Base-by-base conservation (phyloP, 192 early-diverging fungal genomes). In the Dissophora globulifera region DNA sequence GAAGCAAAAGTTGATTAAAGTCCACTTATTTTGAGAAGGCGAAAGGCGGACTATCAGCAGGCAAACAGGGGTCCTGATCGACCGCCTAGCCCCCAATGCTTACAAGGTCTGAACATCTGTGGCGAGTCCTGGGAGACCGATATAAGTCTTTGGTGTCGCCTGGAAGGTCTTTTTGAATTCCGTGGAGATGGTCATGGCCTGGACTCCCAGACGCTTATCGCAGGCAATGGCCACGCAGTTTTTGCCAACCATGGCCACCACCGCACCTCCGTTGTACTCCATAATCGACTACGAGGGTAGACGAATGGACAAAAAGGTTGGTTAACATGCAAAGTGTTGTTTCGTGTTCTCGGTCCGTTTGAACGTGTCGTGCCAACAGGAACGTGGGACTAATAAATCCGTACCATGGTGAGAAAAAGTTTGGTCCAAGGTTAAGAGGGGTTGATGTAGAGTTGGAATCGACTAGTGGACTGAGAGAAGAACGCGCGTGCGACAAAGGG, bases 191-290 rank as follows among this genome's bases (percentile, higher is more conserved):
- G 96, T 98, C 87, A 97, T 86, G 61, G 90, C 90, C 66, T 96
- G 94, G 48, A 92, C 85, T 49, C 98, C 98, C 48, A 99, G 89
- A 52, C 96, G 89, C 52, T 93, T 92, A 82, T 99, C 98, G 19
- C 95, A 86, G 0, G 94, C 98, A 70, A 99, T 98, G 31, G 96
- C 98, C 12, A 99, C 96, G 78, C 98, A 99, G 83, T 94, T 89
- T 84, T 99, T 98, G 80, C 98, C 98, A 41, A 88, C 88, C 96
- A 99, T 98, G 53, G 95, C 96, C 62, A 98, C 92, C 53, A 99
- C 82, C 57, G 94, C 89, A 66, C 90, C 90, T 68, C 97, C 97
- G 86, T 97, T 98, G 79, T 96, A 96, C 82, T 92, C 86, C 91
- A 92, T 93, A 82, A 95, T 93, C 61, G 89, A 91, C 87, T 88